A percentile compares a stretch with the other conserved stretches of the same genome.
Conservation (phyloP, 768 basidiomycete genomes). For the Candolleomyces eurysporus region DNA sequence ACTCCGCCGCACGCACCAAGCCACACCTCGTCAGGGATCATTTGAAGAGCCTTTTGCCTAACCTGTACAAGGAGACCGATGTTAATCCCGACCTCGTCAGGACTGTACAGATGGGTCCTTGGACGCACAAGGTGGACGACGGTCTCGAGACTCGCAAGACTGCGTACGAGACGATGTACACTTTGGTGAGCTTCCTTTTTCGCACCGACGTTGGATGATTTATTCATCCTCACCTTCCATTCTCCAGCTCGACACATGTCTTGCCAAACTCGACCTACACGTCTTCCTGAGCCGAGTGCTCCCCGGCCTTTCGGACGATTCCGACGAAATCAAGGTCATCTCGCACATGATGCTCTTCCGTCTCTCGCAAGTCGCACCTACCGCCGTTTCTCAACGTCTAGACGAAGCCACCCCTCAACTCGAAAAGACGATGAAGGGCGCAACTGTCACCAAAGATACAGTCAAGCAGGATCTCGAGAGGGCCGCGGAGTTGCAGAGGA, state of each 20-base stretch:
- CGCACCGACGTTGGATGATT: not conserved
- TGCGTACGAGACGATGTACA: slow-evolving; percentile 97
- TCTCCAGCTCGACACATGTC: slow-evolving; percentile 82
- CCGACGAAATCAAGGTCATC: slow-evolving; percentile 96
- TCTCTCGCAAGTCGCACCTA: slow-evolving; percentile 81
- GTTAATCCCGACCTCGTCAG: slow-evolving; percentile 79
- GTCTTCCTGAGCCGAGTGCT: slow-evolving; percentile 82
- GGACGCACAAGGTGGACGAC: slow-evolving; percentile 96
- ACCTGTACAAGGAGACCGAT: slow-evolving; percentile 81
- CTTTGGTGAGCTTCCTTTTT: slow-evolving; percentile 57
- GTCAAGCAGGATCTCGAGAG: slow-evolving; percentile 92
- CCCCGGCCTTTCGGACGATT: slow-evolving; percentile 80
- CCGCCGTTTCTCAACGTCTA: slow-evolving; percentile 77
- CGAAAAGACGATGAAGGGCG: slow-evolving; percentile 87
- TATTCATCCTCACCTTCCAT: not conserved
- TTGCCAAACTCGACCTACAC: slow-evolving; percentile 82
- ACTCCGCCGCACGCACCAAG: slow-evolving; percentile 94
- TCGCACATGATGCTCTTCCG: slow-evolving; percentile 95
- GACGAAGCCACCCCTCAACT: slow-evolving; percentile 83
- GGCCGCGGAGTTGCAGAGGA: slow-evolving; percentile 87
- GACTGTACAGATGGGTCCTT: slow-evolving; percentile 95
- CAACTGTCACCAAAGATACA: slow-evolving; percentile 88
- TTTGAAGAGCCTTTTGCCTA: slow-evolving; percentile 69
- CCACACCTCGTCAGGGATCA: slow-evolving; percentile 90
- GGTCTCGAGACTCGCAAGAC: slow-evolving; percentile 96